Conservation (phyloP, 129 eudicot species). For the Solidago caesia region DNA sequence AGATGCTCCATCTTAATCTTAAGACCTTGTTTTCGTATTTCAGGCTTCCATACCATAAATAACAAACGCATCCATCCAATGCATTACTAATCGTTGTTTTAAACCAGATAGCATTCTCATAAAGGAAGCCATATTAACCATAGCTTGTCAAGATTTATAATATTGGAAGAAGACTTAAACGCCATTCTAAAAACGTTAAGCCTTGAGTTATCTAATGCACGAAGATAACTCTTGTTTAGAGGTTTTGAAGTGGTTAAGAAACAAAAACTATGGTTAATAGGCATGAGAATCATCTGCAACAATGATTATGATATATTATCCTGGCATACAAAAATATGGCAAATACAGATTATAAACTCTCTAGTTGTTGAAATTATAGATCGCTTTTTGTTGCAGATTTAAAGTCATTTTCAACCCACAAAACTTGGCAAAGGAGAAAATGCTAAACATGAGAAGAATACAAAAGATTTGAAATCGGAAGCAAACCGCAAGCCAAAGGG, state of each 20-base stretch:
- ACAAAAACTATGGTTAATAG: not conserved
- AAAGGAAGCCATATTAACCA: too few species aligned
- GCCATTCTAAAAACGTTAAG: not conserved
- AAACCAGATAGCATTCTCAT: too few species aligned
- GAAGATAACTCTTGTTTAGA: not conserved
- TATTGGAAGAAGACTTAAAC: not conserved
- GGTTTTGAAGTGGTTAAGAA: not conserved
- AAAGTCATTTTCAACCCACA: conserved; percentile 16
- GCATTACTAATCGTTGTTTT: too few species aligned
- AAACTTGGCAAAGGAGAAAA: conserved; percentile 22
- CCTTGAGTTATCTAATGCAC: not conserved
- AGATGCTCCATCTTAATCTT: too few species aligned
- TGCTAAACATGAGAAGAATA: conserved; percentile 30
- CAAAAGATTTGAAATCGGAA: conserved; percentile 26
- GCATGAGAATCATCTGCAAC: conserved; percentile 2
- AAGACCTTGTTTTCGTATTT: too few species aligned
- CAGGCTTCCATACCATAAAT: not conserved
- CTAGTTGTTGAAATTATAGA: conserved; percentile 22
- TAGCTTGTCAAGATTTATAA: not conserved
- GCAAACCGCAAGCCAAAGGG: conserved; percentile 14
- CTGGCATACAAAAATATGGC: conserved; percentile 23
- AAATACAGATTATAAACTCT: conserved; percentile 22
- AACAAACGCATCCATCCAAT: not conserved
- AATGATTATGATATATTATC: conserved; percentile 14
- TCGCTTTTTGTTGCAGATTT: conserved; percentile 16